Evolutionary conservation across 129 eudicot species (phyloP), one percentile per base, ranked within the genome.

Genomic region (Artemisia annua): DNA sequence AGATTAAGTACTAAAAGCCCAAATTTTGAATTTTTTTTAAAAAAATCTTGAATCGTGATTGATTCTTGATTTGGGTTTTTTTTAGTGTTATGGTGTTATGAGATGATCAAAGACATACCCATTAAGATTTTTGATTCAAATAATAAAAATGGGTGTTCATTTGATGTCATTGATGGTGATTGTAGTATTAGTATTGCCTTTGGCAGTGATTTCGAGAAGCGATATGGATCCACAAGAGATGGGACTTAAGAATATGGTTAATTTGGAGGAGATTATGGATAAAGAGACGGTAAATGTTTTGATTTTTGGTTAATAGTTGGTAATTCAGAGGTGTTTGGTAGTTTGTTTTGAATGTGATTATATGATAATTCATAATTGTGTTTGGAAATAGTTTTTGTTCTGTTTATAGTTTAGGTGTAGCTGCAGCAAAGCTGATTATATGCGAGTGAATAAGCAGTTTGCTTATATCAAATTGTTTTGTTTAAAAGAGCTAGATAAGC

Each of bases 71-170:
- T 39, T 39, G 46, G 46, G 46, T 35, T 35, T 6, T 1, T 35
- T 35, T 32, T 32, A 59, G 14, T 48, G 18, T 71, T 55, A 78
- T 72, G 82, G 58, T 64, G 49, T 44, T 64, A 71, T 78, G 82
- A 78, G 68, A 78, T 78, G 82, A 65, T 8, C 82, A 48, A 44
- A 73, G 77, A 63, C 30, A 69, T 50, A 61, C 63, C 55, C 28
- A 48, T 76, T 48, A 65, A 48, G 18, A 28, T 16, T 16, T 46
- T 35, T 13, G 51, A 76, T 32, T 46, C 30, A 51, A 63, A 3
- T 43, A 39, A 39, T 39, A 39, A 32, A 64, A 78, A 78, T 71
- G 78, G 78, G 73, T 28, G 57, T 55, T 71, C 82, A 71, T 63
- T 19, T 64, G 53, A 52, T 71, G 32, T 63, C 51, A 20, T 53